phyloP scores from a whole-genome alignment of 805 yeast species.

The Phaffomyces thermotolerans region DNA sequence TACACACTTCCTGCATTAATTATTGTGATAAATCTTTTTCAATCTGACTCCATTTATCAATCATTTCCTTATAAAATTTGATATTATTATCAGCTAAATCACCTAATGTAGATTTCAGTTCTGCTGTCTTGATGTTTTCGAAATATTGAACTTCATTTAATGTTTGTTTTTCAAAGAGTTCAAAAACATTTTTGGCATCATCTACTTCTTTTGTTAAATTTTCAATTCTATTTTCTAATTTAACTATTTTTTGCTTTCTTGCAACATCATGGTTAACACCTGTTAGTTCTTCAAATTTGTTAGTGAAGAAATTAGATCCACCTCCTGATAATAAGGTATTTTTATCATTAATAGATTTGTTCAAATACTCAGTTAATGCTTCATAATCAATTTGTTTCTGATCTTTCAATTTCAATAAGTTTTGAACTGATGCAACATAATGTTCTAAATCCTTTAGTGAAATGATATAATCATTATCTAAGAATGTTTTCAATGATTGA shows the following conservation, averaged over 20 bases:
- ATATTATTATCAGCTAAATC: conserved; percentile 74
- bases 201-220: conserved; percentile 44
- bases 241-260: conserved; percentile 43
- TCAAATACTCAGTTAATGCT: conserved; percentile 71
- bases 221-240: conserved; percentile 42
- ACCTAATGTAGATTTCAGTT: conserved; percentile 63
- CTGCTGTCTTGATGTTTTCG: conserved; percentile 72
- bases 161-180: conserved; percentile 49
- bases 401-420: conserved; percentile 74
- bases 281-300: conserved; percentile 53
- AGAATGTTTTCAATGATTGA: conserved; percentile 36
- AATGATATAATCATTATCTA: conserved; percentile 77
- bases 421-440: conserved; percentile 58
- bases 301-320: conserved; percentile 44
- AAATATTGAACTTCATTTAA: conserved; percentile 55
- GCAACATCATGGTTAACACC: conserved; percentile 56
- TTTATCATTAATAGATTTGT: conserved; percentile 63
- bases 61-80: conserved; percentile 59
- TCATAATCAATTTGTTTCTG: conserved; percentile 89
- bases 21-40: conserved; percentile 29
- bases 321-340: conserved; percentile 45
- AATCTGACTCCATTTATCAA: conserved; percentile 63
- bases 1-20: conserved; percentile 1
- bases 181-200: conserved; percentile 42
- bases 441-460: conserved; percentile 84